Conservation (phyloP, 495 filamentous ascomycete genomes). For the Evansstolkia leycettana region DNA sequence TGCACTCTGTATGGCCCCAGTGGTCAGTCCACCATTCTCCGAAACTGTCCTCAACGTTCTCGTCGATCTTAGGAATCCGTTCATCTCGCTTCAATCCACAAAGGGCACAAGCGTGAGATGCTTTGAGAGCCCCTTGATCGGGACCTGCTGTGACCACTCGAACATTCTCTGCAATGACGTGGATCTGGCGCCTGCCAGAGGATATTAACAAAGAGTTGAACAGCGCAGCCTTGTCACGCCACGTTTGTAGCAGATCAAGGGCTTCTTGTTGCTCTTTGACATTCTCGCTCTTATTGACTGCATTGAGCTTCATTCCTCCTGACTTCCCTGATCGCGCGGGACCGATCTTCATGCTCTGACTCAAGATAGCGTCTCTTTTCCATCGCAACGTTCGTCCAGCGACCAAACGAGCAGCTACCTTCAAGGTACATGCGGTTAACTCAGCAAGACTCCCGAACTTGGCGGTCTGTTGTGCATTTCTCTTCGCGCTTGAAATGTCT, state of each 20-base stretch:
- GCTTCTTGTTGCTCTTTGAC: conserved; percentile 81
- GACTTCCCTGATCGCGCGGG: conserved; percentile 50
- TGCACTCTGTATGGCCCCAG: conserved; percentile 74
- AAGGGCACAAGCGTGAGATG: conserved; percentile 67
- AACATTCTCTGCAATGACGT: conserved; percentile 54
- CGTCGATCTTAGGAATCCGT: conserved; percentile 60
- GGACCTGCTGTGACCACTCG: conserved; percentile 43
- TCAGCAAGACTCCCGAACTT: conserved; percentile 18
- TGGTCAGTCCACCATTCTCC: conserved; percentile 94
- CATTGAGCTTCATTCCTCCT: conserved; percentile 80
- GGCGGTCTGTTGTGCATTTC: conserved; percentile 8
- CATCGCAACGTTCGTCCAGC: conserved; percentile 77
- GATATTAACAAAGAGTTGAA: conserved; percentile 30
- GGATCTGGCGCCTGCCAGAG: conserved; percentile 35
- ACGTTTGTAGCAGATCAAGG: conserved; percentile 59
- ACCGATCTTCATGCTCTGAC: conserved; percentile 79
- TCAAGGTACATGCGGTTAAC: conserved; percentile 41
- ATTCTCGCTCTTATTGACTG: conserved; percentile 65
- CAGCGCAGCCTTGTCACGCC: conserved; percentile 39
- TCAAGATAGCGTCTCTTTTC: conserved; percentile 77
- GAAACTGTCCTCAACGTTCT: conserved; percentile 74
- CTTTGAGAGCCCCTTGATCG: conserved; percentile 50
- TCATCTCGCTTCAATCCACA: conserved; percentile 85
- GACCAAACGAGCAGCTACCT: conserved; percentile 66
- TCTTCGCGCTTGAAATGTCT: conserved; percentile 18